phyloP scores from a whole-genome alignment of 805 yeast species.

The Kuraishia piskuri region DNA sequence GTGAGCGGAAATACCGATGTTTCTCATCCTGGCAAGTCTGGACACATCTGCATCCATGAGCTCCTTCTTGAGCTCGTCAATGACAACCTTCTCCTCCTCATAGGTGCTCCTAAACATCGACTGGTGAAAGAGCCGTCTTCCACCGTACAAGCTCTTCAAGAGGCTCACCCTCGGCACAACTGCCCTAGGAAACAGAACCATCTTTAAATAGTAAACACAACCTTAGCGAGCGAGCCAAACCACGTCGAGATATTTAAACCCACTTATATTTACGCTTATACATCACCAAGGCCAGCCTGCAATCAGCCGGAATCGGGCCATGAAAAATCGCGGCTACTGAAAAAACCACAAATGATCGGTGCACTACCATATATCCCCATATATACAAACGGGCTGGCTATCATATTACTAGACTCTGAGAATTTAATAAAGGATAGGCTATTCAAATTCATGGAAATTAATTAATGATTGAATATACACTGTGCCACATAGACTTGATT shows the following conservation, averaged over 20 bases:
- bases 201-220: constrained; percentile 4
- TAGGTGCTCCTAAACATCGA: constrained; percentile 30
- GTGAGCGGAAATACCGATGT: constrained; percentile 96
- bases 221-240: not conserved
- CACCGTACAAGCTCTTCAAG: not conserved
- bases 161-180: not conserved
- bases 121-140: constrained; percentile 22
- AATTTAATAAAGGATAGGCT: no score
- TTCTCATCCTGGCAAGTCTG: constrained; percentile 60
- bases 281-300: not conserved
- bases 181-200: not conserved
- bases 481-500: no score
- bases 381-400: not conserved
- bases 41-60: constrained; percentile 43
- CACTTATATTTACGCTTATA: not conserved
- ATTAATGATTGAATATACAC: no score
- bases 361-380: not conserved
- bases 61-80: constrained; percentile 45
- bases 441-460: no score
- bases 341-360: constrained; percentile 1
- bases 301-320: not conserved
- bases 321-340: not conserved
- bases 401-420: no score
- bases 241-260: not conserved
- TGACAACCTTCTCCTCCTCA: constrained; percentile 64